Base-by-base conservation (phyloP, 176 grass and related monocot species). In the Zoysia japonica region DNA sequence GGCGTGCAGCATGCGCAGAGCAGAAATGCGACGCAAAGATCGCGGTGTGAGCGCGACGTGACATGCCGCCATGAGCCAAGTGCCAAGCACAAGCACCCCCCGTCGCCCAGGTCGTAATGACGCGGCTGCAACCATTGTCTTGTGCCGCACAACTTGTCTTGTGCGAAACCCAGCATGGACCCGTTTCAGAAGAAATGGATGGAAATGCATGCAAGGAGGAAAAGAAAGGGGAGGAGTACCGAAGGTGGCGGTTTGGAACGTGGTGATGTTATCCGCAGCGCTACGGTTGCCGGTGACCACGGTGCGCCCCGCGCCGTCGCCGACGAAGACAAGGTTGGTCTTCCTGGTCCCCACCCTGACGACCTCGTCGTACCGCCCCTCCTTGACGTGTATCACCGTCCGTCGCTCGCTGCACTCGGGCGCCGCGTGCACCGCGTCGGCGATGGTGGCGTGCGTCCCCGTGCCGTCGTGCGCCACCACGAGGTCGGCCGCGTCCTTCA, bases 251-350 rank as follows among this genome's bases (percentile, higher is more conserved):
- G 17, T 59, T n/a, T 59, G 55, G 55, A 59, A 59, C 6, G 91
- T 94, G 42, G 91, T 91, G 60, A 65, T 88, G 51, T 88, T 7
- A 56, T 76, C 85, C 54, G 19, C 75, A 9, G 74, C 88, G 63
- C 85, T 90, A 28, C 80, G 85, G 43, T 20, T 28, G 35, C 71
- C 83, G 11, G 79, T 52, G 0, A 93, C 79, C 6, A 90, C 70
- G 15, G 91, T 91, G 65, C 16, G 6, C 0, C 71, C 76, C 66
- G 78, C 86, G 42, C 91, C 88, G 57, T 94, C 91, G 38, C 91
- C 91, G 65, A 94, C 83, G 50, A 94, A 86, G 71, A 91, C 83
- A 0, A 91, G 72, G 55, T 94, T 94, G 14, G 72, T 91, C 80
- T 94, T 94, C 83, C 67, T 91, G 79, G 49, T 61, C 8, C 92